Conservation (phyloP, 306 rosid genomes). For the Casuarina equisetifolia region DNA sequence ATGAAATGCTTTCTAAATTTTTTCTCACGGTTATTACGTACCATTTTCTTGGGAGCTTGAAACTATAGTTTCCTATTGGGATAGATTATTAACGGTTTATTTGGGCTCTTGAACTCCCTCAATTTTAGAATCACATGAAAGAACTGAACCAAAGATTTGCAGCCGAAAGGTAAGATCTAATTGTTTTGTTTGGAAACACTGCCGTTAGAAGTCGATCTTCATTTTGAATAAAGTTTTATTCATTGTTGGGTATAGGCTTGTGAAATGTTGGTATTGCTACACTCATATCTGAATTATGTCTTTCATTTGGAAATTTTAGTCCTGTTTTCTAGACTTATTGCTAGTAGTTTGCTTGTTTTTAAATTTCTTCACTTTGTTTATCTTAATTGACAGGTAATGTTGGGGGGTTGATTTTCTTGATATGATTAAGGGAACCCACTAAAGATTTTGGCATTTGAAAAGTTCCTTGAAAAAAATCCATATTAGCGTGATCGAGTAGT, state of each 20-base stretch:
- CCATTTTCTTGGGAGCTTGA: slow-evolving; percentile 34
- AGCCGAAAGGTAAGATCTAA: slow-evolving; percentile 70
- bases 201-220: background rate
- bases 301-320: background rate
- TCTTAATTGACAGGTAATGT: slow-evolving; percentile 70
- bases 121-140: slow-evolving; percentile 79
- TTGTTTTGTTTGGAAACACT: slow-evolving; percentile 14
- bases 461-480: slow-evolving; percentile 90
- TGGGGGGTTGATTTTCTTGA: slow-evolving; percentile 96
- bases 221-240: background rate
- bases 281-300: background rate
- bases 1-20: slow-evolving; percentile 25
- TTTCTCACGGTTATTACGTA: slow-evolving; percentile 32
- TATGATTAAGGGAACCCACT: slow-evolving; percentile 98
- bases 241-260: background rate
- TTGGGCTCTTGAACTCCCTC: slow-evolving; percentile 80
- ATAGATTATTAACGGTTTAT: slow-evolving; percentile 84
- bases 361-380: slow-evolving; percentile 24
- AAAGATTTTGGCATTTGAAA: slow-evolving; percentile 88
- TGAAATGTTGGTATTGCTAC: background rate
- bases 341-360: slow-evolving; percentile 18
- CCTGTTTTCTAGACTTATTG: background rate
- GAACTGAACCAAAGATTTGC: slow-evolving; percentile 85
- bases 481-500: slow-evolving; percentile 92
- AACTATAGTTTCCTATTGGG: slow-evolving; percentile 91